A percentile compares a stretch with the other conserved stretches of the same genome.
phyloP scores from a whole-genome alignment of 495 filamentous ascomycete genomes.

The Tuber borchii region DNA sequence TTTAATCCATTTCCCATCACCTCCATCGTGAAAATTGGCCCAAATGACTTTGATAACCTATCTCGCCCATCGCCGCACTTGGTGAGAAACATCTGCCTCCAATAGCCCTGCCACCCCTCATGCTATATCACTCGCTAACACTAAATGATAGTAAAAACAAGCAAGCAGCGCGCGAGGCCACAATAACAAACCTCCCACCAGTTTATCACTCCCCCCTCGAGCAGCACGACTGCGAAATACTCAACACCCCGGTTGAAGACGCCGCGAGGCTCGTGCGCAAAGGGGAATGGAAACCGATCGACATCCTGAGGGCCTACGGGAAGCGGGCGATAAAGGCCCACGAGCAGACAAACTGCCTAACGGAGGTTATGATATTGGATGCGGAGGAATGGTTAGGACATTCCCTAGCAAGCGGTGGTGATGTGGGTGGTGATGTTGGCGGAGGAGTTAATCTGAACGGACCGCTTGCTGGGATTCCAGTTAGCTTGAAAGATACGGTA shows the following conservation, averaged over 20 bases:
- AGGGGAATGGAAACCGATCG: conserved; percentile 56
- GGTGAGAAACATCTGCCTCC: conserved; percentile 43
- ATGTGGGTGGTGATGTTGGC: neutral
- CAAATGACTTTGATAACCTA: conserved; percentile 51
- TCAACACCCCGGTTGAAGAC: conserved; percentile 67
- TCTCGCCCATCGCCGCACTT: conserved; percentile 55
- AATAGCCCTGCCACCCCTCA: neutral
- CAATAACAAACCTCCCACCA: conserved; percentile 60
- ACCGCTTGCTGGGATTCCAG: conserved; percentile 80
- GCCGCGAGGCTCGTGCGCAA: conserved; percentile 73
- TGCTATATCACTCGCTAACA: neutral
- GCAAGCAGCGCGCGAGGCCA: conserved; percentile 62
- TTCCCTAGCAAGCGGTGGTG: neutral
- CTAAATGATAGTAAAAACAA: conserved; percentile 60
- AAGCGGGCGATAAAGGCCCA: conserved; percentile 83
- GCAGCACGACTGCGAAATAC: conserved; percentile 54
- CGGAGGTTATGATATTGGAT: conserved; percentile 74
- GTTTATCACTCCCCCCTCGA: conserved; percentile 62
- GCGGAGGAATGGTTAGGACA: conserved; percentile 70
- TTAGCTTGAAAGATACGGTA: conserved; percentile 84
- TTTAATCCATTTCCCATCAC: neutral
- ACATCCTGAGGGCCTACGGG: conserved; percentile 81
- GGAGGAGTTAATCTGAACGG: conserved; percentile 67
- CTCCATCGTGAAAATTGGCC: neutral
- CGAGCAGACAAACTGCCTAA: conserved; percentile 80